Evolutionary conservation across 805 yeast species (phyloP), one percentile per base, ranked within the genome.

Genomic region (Sugiyamaella boreocaroliniensis): DNA sequence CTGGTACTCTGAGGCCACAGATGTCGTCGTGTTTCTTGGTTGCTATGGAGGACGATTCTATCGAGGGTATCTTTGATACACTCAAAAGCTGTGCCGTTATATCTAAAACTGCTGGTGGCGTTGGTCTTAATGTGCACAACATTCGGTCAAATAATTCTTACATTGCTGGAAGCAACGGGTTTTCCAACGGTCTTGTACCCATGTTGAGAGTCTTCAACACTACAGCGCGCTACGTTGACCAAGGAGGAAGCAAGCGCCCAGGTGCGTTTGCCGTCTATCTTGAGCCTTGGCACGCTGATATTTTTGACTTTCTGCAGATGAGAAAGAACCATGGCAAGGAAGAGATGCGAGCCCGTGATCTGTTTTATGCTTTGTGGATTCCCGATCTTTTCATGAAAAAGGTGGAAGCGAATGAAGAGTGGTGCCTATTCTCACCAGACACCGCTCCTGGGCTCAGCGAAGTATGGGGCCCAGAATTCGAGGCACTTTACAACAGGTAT

Each of bases 221-320:
- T 68, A 89, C 97, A 26, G 96, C 97, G 12, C 76, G 96, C 60
- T 90, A 89, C 64, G 97, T 90, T 29, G 97, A 90, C 62, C 98
- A 92, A 72, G 98, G 98, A 54, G 97, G 97, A 43, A 90, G 89
- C 71, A 89, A 89, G 68, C 75, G 98, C 60, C 98, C 98, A 0
- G 97, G 97, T 53, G 97, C 98, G 1, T 85, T 92, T 68, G 95
- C 96, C 29, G 70, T 89, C 26, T 92, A 89, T 65, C 66, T 90
- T 34, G 98, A 90, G 70, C 97, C 98, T 49, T 90, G 98, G 98
- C 98, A 90, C 64, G 79, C 87, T 2, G 98, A 90, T 63, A 75
- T 90, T 37, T 81, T 87, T 64, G 92, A 83, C 51, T 85, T 90
- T 60, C 68, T 92, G 45, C 89, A 89, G 50, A 74, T 92, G 57